Evolutionary conservation across 1,139 yeast genomes (phyloP).

Genomic region (Waltiozyma solani): DNA sequence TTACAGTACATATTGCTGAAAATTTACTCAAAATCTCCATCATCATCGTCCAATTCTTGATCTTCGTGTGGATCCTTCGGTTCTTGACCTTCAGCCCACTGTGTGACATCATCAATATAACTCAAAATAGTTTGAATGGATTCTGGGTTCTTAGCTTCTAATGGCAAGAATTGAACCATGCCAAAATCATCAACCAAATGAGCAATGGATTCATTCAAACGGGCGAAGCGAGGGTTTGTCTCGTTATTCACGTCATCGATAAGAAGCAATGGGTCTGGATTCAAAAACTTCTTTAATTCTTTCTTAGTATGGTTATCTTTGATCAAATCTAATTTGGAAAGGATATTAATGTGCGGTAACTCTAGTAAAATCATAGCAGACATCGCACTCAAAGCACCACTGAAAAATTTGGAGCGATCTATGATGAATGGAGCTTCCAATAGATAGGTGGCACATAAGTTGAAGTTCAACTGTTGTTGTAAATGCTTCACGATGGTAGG

Average conservation of each 20-base stretch:
- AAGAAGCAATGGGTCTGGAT: slow-evolving; percentile 82
- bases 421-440: slow-evolving; percentile 91
- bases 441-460: slow-evolving; percentile 84
- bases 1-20: no score
- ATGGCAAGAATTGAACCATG: slow-evolving; percentile 93
- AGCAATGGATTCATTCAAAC: slow-evolving; percentile 74
- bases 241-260: slow-evolving; percentile 37
- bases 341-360: slow-evolving; percentile 85
- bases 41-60: slow-evolving; percentile 46
- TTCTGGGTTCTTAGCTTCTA: slow-evolving; percentile 75
- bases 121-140: slow-evolving; percentile 77
- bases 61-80: slow-evolving; percentile 92
- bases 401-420: slow-evolving; percentile 84
- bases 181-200: slow-evolving; percentile 93
- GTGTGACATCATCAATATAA: slow-evolving; percentile 93
- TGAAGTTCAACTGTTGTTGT: slow-evolving; percentile 69
- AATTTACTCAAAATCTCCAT: slow-evolving; percentile 6
- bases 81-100: slow-evolving; percentile 95
- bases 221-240: slow-evolving; percentile 67
- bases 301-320: slow-evolving; percentile 65
- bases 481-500: slow-evolving; percentile 84
- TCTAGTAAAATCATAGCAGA: slow-evolving; percentile 94
- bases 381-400: slow-evolving; percentile 96
- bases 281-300: slow-evolving; percentile 72
- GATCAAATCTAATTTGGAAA: slow-evolving; percentile 79